Percentiles rank a stretch among this genome's conserved stretches.
phyloP scores from a whole-genome alignment of 1,284 basidiomycete species.

The Hymenochaete sp. region DNA sequence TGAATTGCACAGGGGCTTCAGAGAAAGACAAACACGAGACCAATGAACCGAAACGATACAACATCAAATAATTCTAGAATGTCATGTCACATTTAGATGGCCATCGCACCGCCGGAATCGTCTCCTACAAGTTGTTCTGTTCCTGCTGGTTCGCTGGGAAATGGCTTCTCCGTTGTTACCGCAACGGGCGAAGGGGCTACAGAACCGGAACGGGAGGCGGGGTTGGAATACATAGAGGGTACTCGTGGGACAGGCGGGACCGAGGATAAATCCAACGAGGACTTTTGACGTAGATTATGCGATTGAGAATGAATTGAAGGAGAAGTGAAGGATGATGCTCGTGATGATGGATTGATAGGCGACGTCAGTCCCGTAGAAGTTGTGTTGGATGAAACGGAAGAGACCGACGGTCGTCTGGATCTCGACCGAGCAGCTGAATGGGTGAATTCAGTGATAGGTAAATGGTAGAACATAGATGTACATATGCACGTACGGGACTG shows the following conservation, averaged over 20 bases:
- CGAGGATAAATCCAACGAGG: constrained; percentile 4
- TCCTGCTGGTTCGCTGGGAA: too few species aligned
- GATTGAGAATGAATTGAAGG: constrained; percentile 3
- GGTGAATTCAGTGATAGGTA: neutral
- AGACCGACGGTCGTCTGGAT: constrained; percentile 4
- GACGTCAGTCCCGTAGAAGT: neutral
- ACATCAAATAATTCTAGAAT: too few species aligned
- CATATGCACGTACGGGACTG: constrained; percentile 2
- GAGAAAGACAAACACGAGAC: too few species aligned
- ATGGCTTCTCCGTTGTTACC: too few species aligned
- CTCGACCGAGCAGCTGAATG: constrained; percentile 2
- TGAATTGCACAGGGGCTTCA: too few species aligned
- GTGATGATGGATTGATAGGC: neutral
- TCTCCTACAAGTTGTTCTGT: too few species aligned
- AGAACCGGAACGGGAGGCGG: too few species aligned
- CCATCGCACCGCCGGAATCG: too few species aligned
- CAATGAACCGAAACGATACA: too few species aligned
- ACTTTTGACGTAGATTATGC: neutral
- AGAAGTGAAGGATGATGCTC: neutral
- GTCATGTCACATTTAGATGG: too few species aligned
- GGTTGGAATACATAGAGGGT: constrained; percentile 11
- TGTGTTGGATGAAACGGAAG: constrained; percentile 8
- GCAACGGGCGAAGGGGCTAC: neutral
- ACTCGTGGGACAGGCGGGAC: constrained; percentile 14
- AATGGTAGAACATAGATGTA: neutral